Evolutionary conservation across 2,329 filamentous ascomycete species (phyloP), one percentile per base, ranked within the genome.

Genomic region (Diaporthe sp.): DNA sequence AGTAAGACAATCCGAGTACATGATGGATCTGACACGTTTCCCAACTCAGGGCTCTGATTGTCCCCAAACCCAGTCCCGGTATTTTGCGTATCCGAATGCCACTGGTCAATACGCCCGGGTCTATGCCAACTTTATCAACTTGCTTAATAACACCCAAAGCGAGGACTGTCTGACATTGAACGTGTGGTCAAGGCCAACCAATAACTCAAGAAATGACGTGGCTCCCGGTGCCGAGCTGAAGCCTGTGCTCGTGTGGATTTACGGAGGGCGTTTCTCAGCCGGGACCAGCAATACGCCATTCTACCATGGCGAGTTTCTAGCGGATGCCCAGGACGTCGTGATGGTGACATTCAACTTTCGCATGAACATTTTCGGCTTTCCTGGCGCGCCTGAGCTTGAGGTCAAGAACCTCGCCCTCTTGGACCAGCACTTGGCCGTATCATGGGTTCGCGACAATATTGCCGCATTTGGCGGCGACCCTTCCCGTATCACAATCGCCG

Each of bases 211-310:
- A n/a, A 82, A 82, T 58, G 15, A 28, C 7, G 15, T n/a, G 2
- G 61, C 0, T 22, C 28, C 4, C 7, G 17, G 19, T 34, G 39
- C 25, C 25, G 31, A n/a, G 9, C 49, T 70, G 34, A 87, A 85
- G 65, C 81, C 87, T 8, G 86, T 88, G 28, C 76, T 87, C 42
- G 81, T 88, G 15, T 88, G 85, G 83, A 83, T 88, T 15, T 82
- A 85, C 65, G 86, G 86, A 3, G 86, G 87, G 12, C 84, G 81
- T 0, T 87, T 86, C 70, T 80, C 77, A 2, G 80, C 80, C 46
- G 86, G 86, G n/a, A 68, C 49, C 31, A 72, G 61, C 51, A 57
- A 68, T 10, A 75, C 62, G 19, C 73, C 73, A 8, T 75, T 75
- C 73, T 68, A 75, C 9, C 22, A 55, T 6, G 73, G 73, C n/a